Evolutionary conservation across 306 rosid genomes (phyloP), one percentile per base, ranked within the genome.

Genomic region (Malus sieversii): DNA sequence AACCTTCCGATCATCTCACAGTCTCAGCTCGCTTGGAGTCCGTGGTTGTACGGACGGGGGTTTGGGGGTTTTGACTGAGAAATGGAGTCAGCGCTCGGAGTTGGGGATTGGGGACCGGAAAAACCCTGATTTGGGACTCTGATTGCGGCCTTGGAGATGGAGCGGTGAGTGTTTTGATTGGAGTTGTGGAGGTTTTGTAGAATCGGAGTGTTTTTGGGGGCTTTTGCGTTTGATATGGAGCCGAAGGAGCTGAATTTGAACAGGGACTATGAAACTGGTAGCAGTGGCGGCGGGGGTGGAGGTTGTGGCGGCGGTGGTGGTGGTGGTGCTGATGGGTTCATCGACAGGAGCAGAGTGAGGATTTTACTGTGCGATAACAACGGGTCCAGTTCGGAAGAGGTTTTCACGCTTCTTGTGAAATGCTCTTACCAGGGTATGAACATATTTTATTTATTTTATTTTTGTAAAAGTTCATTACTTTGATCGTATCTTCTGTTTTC

Each of bases 281-380:
- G 66, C 25, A 77, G 75, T n/a, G 88, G 68, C 29, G 77, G 81
- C 60, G 87, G 75, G 1, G 55, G 18, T 48, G 86, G 75, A 1
- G 55, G 18, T 51, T 51, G 55, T 11, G 73, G 25, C 25, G 86
- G 77, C 23, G 83, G 77, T 18, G 83, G 76, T 25, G 85, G 9
- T 38, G 40, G 71, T 57, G 66, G 86, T 60, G 87, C 87, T 32
- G 99, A 92, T 68, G 97, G 91, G 4, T 92, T 92, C 53, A 86
- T 96, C 71, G 99, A 96, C 72, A 85, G 99, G 83, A 96, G 97
- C 79, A 92, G 88, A 82, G 99, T 96, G 42, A 83, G 92, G 87
- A 96, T 96, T 84, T 88, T 96, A 88, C 82, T 96, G 64, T 96
- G 99, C 60, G 98, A 96, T 84, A 91, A 85, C 71, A 93, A 90